Evolutionary conservation across 1,284 basidiomycete genomes (phyloP), one percentile per base, ranked within the genome.

Genomic region (Cryptococcus neoformans): DNA sequence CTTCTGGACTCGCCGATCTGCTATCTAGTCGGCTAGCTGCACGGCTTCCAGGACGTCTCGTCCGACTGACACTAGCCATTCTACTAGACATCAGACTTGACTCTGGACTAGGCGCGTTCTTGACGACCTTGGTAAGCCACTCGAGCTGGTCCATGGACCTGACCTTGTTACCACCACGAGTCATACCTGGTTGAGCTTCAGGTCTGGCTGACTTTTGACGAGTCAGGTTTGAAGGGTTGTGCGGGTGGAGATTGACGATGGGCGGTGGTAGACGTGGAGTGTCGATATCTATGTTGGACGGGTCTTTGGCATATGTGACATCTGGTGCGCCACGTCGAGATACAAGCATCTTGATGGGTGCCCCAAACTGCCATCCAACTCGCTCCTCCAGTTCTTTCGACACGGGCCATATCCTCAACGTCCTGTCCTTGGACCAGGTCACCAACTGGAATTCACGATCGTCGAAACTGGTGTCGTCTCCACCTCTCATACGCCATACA

Each of bases 351-450:
- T 79, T 70, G 56, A 84, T 83, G 0, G 78, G 79, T 1, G 70
- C 68, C n/a, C 82, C 81, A 14, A 77, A 78, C 28, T 75, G 72
- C 69, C 81, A 82, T 1, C 83, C 83, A 8, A 71, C 71, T 16
- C 58, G 59, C 56, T 72, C 69, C 12, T 59, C 62, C 10, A 83
- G 82, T 44, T 89, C 87, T 1, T 80, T 76, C 49, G 87, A 84
- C 4, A 98, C 81, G 0, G 93, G 93, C 91, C 93, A 97, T 65
- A 98, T 89, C 8, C 92, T 81, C 39, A 99, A 79, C 0, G 90
- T 95, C 45, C 92, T 85, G 70, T 98, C 96, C 74, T 94, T 95
- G 1, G 90, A 91, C 95, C 94, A 98, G 0, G 94, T 98, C 51
- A 99, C 90, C 3, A 99, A 82, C 72, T 96, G 93, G 74, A 92